A percentile compares a stretch with the other conserved stretches of the same genome.
These are phyloP conservation scores for Botryosphaeria agaves DNA, from an alignment of 2,329 filamentous ascomycete genomes.

Conservation along the genomic window DNA sequence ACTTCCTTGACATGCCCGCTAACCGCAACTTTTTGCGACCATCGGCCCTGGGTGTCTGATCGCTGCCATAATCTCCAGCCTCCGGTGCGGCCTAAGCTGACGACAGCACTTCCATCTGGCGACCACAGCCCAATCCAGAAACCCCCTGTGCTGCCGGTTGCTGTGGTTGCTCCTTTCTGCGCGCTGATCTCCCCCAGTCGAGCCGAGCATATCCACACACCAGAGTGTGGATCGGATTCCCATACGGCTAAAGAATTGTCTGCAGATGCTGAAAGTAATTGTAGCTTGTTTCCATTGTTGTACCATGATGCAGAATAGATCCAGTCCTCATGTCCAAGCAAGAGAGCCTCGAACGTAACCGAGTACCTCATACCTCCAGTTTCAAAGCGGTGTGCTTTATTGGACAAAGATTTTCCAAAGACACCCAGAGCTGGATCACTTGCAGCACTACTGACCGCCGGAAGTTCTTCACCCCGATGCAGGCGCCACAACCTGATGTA, in stretches of 20 bases:
- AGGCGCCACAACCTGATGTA: conserved; percentile 90
- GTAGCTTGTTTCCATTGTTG: conserved; percentile 36
- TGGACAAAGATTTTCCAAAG: conserved; percentile 60
- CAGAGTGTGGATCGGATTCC: conserved; percentile 68
- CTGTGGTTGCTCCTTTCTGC: conserved; percentile 90
- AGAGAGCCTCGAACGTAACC: conserved; percentile 80
- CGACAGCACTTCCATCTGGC: conserved; percentile 54
- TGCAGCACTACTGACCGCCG: conserved; percentile 35
- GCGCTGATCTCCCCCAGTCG: conserved; percentile 85
- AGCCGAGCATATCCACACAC: conserved; percentile 78
- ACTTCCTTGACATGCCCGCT: conserved; percentile 73
- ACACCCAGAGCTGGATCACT: conserved; percentile 39
- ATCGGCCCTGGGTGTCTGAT: conserved; percentile 42
- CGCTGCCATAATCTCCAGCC: conserved; percentile 82
- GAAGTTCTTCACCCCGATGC: conserved; percentile 49
- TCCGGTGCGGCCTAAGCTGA: conserved; percentile 75
- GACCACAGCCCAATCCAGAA: conserved; percentile 96
- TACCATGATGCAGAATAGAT: conserved; percentile 80
- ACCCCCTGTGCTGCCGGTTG: conserved; percentile 85
- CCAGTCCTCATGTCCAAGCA: conserved; percentile 96
- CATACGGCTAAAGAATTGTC: conserved; percentile 92
- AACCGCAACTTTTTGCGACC: conserved; percentile 61
- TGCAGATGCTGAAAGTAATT: conserved; percentile 76
- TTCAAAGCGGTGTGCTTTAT: conserved; percentile 70
- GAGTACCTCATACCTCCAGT: conserved; percentile 47